Evolutionary conservation across 31 red algal genomes (phyloP).

Genomic region (Endocladia muricata): DNA sequence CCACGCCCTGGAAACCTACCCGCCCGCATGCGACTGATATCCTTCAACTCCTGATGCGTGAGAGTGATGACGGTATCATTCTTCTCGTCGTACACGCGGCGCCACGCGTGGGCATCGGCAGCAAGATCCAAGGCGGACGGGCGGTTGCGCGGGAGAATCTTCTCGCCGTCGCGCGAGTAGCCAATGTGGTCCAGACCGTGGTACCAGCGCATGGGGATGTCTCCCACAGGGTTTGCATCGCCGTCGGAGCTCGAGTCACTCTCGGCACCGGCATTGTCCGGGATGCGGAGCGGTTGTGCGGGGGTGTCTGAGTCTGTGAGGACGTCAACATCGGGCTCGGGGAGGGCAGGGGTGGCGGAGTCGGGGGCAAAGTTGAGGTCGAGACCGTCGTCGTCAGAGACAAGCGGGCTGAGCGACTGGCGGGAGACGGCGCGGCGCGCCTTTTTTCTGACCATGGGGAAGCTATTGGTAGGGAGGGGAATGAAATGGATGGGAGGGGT

Average conservation of each 20-base stretch:
- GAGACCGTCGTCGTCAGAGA: slow-evolving; percentile 59
- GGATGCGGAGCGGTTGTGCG: neutral
- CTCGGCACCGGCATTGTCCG: slow-evolving; percentile 21
- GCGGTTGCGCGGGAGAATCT: slow-evolving; percentile 31
- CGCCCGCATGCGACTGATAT: slow-evolving; percentile 61
- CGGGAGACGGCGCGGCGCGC: neutral
- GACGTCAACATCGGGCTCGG: neutral
- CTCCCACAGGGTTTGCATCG: slow-evolving; percentile 72
- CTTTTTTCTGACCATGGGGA: slow-evolving; percentile 18
- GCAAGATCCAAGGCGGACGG: slow-evolving; percentile 58
- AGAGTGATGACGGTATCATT: slow-evolving; percentile 76
- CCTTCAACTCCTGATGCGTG: slow-evolving; percentile 68
- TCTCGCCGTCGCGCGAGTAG: slow-evolving; percentile 63
- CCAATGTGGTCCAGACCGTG: slow-evolving; percentile 92
- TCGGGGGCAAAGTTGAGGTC: slow-evolving; percentile 19
- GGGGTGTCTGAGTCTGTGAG: neutral
- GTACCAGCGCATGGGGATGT: slow-evolving; percentile 95
- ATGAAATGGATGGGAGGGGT: too few relatives aligned
- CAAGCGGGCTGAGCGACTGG: slow-evolving; percentile 31
- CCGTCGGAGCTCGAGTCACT: slow-evolving; percentile 59
- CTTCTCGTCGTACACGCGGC: slow-evolving; percentile 85
- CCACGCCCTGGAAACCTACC: slow-evolving; percentile 34
- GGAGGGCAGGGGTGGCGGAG: neutral
- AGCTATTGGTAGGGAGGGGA: too few relatives aligned
- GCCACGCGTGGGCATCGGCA: slow-evolving; percentile 61